Percentiles rank a stretch among this genome's conserved stretches.
phyloP scores from a whole-genome alignment of 2,329 filamentous ascomycete species.

The Calonectria crousiana region DNA sequence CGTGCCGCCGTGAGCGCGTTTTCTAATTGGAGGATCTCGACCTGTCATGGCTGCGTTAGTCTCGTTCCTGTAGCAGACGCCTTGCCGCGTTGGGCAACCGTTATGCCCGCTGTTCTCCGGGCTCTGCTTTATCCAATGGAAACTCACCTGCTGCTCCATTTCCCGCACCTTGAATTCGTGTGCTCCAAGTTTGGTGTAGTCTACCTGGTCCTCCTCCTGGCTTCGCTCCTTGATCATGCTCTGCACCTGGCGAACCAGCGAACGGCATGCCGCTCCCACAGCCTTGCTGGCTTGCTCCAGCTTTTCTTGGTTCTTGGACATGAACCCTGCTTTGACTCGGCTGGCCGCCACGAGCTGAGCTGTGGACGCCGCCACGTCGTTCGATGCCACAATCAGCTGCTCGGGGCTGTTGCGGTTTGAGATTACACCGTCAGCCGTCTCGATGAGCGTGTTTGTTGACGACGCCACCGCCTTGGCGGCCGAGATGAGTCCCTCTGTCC shows the following conservation, averaged over 20 bases:
- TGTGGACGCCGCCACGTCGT: conserved; percentile 95
- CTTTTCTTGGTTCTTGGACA: conserved; percentile 95
- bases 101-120: conserved; percentile 31
- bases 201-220: conserved; percentile 83
- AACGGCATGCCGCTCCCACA: conserved; percentile 88
- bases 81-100: conserved; percentile 37
- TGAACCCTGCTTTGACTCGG: conserved; percentile 96
- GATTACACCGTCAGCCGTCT: conserved; percentile 96
- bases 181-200: conserved; percentile 88
- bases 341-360: conserved; percentile 96
- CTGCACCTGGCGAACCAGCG: conserved; percentile 93
- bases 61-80: conserved; percentile 25
- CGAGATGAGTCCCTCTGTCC: conserved; percentile 97
- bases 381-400: conserved; percentile 97
- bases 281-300: conserved; percentile 93
- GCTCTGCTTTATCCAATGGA: conserved; percentile 10
- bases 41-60: conserved; percentile 64
- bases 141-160: conserved; percentile 97
- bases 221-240: conserved; percentile 90
- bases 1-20: conserved; percentile 85
- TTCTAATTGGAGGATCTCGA: conserved; percentile 96
- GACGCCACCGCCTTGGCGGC: conserved; percentile 95
- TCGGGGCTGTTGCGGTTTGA: conserved; percentile 93
- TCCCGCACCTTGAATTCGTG: conserved; percentile 99
- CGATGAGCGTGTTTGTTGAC: conserved; percentile 95